Evolutionary conservation across 2,329 filamentous ascomycete genomes (phyloP).

Genomic region (Claviceps pazoutovae): DNA sequence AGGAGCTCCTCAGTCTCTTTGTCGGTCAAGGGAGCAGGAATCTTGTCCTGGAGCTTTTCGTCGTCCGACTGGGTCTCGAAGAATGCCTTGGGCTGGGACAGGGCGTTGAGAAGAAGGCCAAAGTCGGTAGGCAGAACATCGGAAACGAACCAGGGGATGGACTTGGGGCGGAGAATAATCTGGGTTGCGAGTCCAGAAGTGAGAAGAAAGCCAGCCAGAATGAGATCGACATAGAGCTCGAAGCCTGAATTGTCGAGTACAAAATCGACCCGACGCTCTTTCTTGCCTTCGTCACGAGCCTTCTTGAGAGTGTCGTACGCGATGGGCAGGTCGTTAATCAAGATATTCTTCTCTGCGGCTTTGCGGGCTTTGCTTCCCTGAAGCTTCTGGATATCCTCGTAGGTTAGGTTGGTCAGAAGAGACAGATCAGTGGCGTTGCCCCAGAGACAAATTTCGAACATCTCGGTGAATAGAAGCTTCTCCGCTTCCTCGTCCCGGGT

Average conservation of each 20-base stretch:
- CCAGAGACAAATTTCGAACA: constrained; percentile 95
- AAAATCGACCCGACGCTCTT: constrained; percentile 73
- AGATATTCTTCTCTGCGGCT: constrained; percentile 76
- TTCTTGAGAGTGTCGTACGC: constrained; percentile 57
- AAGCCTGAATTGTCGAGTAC: constrained; percentile 96
- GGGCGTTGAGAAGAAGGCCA: constrained; percentile 60
- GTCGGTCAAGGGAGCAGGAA: constrained; percentile 48
- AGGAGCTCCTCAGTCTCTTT: constrained; percentile 52
- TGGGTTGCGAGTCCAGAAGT: constrained; percentile 72
- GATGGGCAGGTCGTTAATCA: constrained; percentile 67
- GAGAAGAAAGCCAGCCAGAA: constrained; percentile 81
- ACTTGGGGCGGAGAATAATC: constrained; percentile 83
- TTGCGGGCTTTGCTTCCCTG: constrained; percentile 83
- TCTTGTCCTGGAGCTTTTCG: constrained; percentile 39
- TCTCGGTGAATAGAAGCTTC: constrained; percentile 70
- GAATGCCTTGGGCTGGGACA: constrained; percentile 65
- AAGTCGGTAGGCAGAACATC: constrained; percentile 87
- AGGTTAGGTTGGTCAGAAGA: constrained; percentile 75
- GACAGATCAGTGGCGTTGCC: constrained; percentile 93
- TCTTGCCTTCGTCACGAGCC: constrained; percentile 47
- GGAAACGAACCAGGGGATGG: constrained; percentile 95
- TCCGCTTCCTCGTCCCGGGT: constrained; percentile 53
- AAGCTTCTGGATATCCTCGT: constrained; percentile 93
- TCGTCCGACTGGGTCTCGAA: constrained; percentile 65
- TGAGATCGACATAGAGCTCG: constrained; percentile 88